These are phyloP conservation scores for Boletus tylopilopsis DNA, from an alignment of 768 basidiomycete genomes.

Conservation along the genomic window DNA sequence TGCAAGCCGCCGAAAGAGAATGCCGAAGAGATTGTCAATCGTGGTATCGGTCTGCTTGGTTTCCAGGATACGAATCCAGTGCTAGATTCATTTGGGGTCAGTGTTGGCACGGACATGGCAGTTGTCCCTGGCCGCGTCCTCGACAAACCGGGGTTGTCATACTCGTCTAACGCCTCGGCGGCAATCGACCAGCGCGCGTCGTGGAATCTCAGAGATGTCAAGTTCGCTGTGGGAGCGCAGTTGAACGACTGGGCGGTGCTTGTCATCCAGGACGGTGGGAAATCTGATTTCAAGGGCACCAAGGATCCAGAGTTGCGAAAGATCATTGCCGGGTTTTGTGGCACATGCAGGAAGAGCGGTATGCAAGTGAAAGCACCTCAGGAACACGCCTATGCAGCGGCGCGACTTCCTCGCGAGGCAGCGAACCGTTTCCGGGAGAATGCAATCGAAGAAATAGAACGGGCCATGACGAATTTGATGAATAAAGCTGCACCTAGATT, in stretches of 20 bases:
- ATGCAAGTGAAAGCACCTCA: constrained; percentile 41
- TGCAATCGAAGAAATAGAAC: constrained; percentile 37
- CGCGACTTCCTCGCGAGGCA: constrained; percentile 39
- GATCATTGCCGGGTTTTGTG: constrained; percentile 47
- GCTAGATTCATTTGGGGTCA: constrained; percentile 41
- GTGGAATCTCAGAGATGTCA: constrained; percentile 51
- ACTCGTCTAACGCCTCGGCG: constrained; percentile 27
- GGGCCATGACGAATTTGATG: background rate
- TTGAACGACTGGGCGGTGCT: constrained; percentile 67
- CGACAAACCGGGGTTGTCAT: constrained; percentile 40
- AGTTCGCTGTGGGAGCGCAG: constrained; percentile 54
- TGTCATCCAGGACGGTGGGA: constrained; percentile 52
- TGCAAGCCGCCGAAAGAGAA: constrained; percentile 47
- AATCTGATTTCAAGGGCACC: constrained; percentile 50
- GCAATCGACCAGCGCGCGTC: constrained; percentile 40
- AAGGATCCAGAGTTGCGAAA: constrained; percentile 46
- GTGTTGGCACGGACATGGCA: constrained; percentile 45
- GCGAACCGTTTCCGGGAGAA: constrained; percentile 47
- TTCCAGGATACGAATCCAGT: constrained; percentile 32
- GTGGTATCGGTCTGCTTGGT: constrained; percentile 42
- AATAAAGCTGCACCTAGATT: constrained; percentile 6
- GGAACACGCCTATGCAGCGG: constrained; percentile 32
- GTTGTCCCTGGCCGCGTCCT: constrained; percentile 53
- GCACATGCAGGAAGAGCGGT: constrained; percentile 63
- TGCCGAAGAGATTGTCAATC: constrained; percentile 38